Evolutionary conservation across 306 rosid species (phyloP).

Genomic region (Abrus precatorius): DNA sequence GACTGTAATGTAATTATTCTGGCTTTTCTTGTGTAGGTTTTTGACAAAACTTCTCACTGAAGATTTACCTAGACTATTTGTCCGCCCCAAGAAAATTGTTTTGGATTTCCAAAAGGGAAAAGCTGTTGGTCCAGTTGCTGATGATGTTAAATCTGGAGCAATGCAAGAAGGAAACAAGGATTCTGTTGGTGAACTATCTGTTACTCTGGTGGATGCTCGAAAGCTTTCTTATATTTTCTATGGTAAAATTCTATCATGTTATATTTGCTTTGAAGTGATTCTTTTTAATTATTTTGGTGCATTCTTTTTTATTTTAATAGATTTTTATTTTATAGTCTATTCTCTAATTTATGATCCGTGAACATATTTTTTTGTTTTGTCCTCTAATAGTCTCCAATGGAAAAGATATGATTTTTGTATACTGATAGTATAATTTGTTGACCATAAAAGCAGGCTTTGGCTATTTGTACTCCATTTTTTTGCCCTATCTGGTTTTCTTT

Average conservation of each 20-base stretch:
- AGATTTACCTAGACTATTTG: conserved; percentile 94
- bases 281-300: not conserved
- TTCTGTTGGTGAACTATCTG: conserved; percentile 94
- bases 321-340: conserved; percentile 19
- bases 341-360: conserved; percentile 7
- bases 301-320: not conserved
- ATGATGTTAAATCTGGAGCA: conserved; percentile 79
- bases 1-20: conserved; percentile 30
- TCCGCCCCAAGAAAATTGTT: conserved; percentile 98
- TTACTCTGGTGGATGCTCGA: conserved; percentile 94
- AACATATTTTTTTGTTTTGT: conserved; percentile 10
- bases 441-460: not conserved
- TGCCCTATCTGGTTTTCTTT: not conserved
- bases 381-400: not conserved
- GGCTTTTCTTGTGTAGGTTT: conserved; percentile 68
- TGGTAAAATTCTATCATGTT: conserved; percentile 64
- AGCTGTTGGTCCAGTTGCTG: conserved; percentile 88
- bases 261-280: conserved; percentile 29
- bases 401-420: too few species aligned
- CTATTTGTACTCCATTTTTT: conserved; percentile 1
- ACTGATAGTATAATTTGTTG: not conserved
- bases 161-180: conserved; percentile 91
- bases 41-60: conserved; percentile 93
- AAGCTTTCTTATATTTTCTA: conserved; percentile 85
- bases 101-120: conserved; percentile 92